Percentiles rank a stretch among this genome's conserved stretches.
phyloP scores from a whole-genome alignment of 1,284 basidiomycete species.

The Ganoderma sinense region DNA sequence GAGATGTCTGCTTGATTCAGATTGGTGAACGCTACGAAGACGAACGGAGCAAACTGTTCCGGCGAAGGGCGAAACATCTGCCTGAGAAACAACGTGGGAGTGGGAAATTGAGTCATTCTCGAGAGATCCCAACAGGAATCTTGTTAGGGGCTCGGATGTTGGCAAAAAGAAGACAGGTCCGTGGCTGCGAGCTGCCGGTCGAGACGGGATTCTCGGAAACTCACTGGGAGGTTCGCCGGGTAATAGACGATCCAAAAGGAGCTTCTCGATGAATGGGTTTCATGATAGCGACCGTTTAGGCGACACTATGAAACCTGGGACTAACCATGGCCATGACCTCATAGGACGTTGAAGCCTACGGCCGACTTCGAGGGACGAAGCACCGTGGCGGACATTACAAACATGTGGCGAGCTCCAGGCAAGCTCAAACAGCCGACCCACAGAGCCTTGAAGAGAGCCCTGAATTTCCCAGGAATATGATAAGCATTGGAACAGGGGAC shows the following conservation, averaged over 20 bases:
- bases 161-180: neutral
- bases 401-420: neutral
- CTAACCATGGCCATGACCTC: neutral
- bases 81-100: neutral
- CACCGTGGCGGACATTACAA: neutral
- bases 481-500: conserved; percentile 3
- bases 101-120: neutral
- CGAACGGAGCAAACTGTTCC: conserved; percentile 7
- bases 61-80: neutral
- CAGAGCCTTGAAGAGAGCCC: too few relatives aligned
- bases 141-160: neutral
- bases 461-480: neutral
- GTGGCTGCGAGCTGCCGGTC: neutral
- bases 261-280: neutral
- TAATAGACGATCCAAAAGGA: neutral
- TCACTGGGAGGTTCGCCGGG: neutral
- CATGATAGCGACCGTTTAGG: neutral
- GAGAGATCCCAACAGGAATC: conserved; percentile 9
- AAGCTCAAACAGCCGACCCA: neutral
- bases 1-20: conserved; percentile 10
- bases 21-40: conserved; percentile 2
- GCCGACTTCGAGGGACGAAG: neutral
- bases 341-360: neutral
- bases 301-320: neutral
- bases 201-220: neutral